Percentiles rank a stretch among this genome's conserved stretches.
phyloP scores from a whole-genome alignment of 179 eudicot species.

The Vitellaria paradoxa region DNA sequence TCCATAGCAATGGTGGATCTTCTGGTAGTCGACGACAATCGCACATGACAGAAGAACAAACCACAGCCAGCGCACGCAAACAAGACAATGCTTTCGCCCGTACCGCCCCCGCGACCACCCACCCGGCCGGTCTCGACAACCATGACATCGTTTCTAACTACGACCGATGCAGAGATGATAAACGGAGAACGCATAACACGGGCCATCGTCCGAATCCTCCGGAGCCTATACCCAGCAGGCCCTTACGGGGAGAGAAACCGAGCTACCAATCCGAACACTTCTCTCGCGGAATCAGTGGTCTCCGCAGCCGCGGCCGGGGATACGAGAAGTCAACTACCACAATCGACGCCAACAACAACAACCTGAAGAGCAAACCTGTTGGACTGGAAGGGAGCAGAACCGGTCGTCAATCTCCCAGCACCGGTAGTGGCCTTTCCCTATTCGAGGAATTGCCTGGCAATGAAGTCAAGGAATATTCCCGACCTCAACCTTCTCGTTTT shows the following conservation, averaged over 20 bases:
- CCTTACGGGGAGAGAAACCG: slow-evolving; percentile 19
- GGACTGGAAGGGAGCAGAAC: slow-evolving; percentile 2
- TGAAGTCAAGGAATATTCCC: background rate
- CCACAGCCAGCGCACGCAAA: background rate
- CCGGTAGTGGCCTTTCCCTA: background rate
- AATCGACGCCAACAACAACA: background rate
- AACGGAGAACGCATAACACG: background rate
- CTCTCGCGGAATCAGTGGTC: background rate
- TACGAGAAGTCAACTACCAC: background rate
- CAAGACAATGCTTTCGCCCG: background rate
- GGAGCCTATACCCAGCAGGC: slow-evolving; percentile 34
- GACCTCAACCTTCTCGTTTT: background rate
- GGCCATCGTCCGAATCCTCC: slow-evolving; percentile 14
- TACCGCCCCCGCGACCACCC: background rate
- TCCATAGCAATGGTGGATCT: background rate
- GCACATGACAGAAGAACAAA: background rate
- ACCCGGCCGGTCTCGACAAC: background rate
- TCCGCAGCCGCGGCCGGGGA: background rate
- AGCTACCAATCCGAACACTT: slow-evolving; percentile 1
- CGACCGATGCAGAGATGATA: background rate
- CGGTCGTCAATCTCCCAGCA: background rate
- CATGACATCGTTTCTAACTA: background rate
- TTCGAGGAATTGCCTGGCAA: background rate
- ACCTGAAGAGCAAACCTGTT: background rate
- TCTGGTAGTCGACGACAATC: background rate